Conservation (phyloP, 495 filamentous ascomycete species). For the Neurospora sp. region DNA sequence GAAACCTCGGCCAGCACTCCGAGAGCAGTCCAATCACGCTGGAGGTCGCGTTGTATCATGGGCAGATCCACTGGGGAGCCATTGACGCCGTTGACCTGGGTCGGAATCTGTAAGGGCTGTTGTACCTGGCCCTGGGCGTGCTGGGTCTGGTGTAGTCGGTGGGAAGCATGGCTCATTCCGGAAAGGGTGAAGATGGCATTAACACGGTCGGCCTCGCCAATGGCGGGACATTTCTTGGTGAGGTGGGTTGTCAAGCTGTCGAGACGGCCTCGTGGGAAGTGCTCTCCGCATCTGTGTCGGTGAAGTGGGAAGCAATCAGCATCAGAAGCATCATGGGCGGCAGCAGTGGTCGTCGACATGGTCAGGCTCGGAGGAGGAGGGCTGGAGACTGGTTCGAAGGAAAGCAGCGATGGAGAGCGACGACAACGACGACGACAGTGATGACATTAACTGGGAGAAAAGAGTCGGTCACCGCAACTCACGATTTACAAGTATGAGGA, state of each 20-base stretch:
- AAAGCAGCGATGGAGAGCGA: not conserved
- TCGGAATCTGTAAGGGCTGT: slow-evolving; percentile 16
- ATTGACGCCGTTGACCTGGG: slow-evolving; percentile 28
- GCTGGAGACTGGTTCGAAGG: not conserved
- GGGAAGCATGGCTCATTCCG: slow-evolving; percentile 25
- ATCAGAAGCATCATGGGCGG: not conserved
- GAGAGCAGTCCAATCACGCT: slow-evolving; percentile 55
- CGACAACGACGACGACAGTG: not conserved
- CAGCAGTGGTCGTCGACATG: not conserved
- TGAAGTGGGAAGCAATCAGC: not conserved
- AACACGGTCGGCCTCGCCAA: slow-evolving; percentile 54
- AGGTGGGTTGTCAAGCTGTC: slow-evolving; percentile 71
- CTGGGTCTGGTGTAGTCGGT: slow-evolving; percentile 16
- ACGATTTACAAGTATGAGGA: slow-evolving; percentile 70
- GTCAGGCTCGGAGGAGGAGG: not conserved
- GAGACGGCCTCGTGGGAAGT: slow-evolving; percentile 74
- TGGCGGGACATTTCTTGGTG: slow-evolving; percentile 69
- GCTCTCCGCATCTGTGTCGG: slow-evolving; percentile 54
- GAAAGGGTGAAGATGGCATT: slow-evolving; percentile 46
- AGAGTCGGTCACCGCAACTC: slow-evolving; percentile 5
- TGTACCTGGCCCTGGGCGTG: slow-evolving; percentile 13
- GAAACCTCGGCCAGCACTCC: slow-evolving; percentile 78
- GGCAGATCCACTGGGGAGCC: slow-evolving; percentile 19
- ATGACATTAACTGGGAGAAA: not conserved
- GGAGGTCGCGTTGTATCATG: slow-evolving; percentile 17